Conservation (phyloP, 306 rosid species). For the Prunus mume region DNA sequence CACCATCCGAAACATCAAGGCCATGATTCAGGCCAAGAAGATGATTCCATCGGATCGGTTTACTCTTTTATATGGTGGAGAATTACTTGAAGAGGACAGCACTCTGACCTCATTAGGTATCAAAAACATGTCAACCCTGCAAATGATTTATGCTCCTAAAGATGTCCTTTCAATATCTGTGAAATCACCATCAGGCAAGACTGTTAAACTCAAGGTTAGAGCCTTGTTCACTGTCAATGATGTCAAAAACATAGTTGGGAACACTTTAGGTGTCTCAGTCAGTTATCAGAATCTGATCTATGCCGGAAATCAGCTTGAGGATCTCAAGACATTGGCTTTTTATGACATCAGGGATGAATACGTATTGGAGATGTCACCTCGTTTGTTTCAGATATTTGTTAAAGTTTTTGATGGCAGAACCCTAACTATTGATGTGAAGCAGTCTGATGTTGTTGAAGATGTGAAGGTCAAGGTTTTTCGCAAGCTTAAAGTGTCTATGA, state of each 20-base stretch:
- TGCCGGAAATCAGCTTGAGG: conserved; percentile 16
- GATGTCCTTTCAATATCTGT: conserved; percentile 6
- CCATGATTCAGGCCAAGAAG: conserved; percentile 5
- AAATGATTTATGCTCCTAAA: conserved; percentile 19
- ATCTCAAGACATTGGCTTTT: conserved; percentile 27
- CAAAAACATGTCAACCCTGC: conserved; percentile 14
- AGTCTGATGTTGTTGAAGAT: neutral
- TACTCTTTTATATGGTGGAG: conserved; percentile 20
- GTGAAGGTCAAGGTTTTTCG: conserved; percentile 15
- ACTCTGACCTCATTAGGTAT: conserved; percentile 12
- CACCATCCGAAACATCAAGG: conserved; percentile 16
- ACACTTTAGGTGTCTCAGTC: conserved; percentile 6
- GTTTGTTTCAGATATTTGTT: conserved; percentile 23
- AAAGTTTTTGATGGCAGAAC: conserved; percentile 15
- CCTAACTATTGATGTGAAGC: conserved; percentile 9
- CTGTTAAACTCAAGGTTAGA: neutral
- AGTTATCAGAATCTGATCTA: conserved; percentile 5
- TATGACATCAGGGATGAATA: conserved; percentile 21
- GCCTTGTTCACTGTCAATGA: conserved; percentile 16
- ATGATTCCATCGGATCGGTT: neutral
- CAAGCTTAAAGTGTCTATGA: conserved; percentile 1
- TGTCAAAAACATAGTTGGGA: conserved; percentile 22
- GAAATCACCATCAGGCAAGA: conserved; percentile 6
- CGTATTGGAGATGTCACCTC: conserved; percentile 7
- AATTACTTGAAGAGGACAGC: conserved; percentile 26